Percentiles rank a stretch among this genome's conserved stretches.
Conservation (phyloP, 140 eudicot species). For the Erigeron philadelphicus region DNA sequence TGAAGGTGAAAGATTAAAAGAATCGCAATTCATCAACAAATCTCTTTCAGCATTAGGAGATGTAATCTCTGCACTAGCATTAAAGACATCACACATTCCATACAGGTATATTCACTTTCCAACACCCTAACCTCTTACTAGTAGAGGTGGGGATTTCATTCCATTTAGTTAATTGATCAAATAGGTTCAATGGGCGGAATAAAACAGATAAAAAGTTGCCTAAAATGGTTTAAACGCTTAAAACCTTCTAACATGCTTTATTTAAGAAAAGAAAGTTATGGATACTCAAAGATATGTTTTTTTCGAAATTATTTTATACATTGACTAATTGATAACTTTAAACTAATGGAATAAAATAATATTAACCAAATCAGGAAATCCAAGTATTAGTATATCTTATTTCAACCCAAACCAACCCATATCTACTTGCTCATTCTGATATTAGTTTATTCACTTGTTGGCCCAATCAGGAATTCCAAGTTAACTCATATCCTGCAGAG, state of each 20-base stretch:
- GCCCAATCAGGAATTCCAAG: conserved; percentile 77
- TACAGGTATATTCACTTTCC: conserved; percentile 51
- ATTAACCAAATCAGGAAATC: too few species aligned
- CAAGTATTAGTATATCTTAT: too few species aligned
- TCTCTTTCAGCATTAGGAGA: conserved; percentile 94
- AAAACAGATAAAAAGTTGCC: not conserved
- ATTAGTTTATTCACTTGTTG: conserved; percentile 8
- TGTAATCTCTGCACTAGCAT: conserved; percentile 93
- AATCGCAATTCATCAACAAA: conserved; percentile 88
- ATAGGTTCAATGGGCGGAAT: too few species aligned
- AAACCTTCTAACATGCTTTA: not conserved
- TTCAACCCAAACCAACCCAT: too few species aligned
- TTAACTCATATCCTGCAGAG: conserved; percentile 96
- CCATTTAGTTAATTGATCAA: not conserved
- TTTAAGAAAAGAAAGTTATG: not conserved
- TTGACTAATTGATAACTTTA: not conserved
- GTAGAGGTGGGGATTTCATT: not conserved
- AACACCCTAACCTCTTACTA: not conserved
- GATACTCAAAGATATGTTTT: not conserved
- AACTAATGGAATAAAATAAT: too few species aligned
- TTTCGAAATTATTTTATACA: not conserved
- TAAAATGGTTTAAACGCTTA: not conserved
- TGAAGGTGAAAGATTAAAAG: conserved; percentile 93
- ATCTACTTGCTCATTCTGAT: not conserved
- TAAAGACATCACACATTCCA: conserved; percentile 84